Base-by-base conservation (phyloP, 1,139 yeast genomes). In the Debaryomycetaceae sp. region DNA sequence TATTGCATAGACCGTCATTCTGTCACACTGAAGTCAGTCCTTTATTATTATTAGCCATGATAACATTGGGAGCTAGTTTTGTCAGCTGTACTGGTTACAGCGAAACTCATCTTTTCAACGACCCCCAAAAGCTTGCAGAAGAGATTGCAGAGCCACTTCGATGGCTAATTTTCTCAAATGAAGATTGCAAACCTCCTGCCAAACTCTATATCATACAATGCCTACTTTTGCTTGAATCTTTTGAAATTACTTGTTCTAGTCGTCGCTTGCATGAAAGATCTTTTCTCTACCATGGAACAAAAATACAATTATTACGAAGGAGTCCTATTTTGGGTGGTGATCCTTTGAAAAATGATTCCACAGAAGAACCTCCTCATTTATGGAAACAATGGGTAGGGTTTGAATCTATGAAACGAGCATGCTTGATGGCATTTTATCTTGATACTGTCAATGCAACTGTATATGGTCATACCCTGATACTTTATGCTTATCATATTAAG, bases 261-360 rank as follows among this genome's bases (percentile, higher is more conserved):
- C 61, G 85, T 40, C 58, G 58, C 17, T 57, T 82, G 40, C 91
- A 84, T 53, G 91, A 84, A 52, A 59, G 94, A 35, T 84, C 86
- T 0, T 83, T 78, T 51, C 65, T 85, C 6, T 88, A 85, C 49
- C 91, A 83, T 55, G 91, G 87, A 4, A 75, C 87, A 0, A 80
- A 85, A 4, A 75, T 83, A 31, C 92, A 85, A 57, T 58, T 85
- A 29, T 61, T 85, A 30, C 64, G 91, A 45, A 67, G 92, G 49
- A 78, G 84, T 5, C 85, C 91, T 0, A 75, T 82, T 2, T 56
- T 84, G 29, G 86, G 84, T 9, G 85, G 85, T 1, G 81, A 79
- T 48, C 84, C 85, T 0, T 48, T 65, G 37, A 58, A 53, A 36
- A 55, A 50, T 17, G 53, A 49, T 31, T 47, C 41, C n/a, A 53